Percentiles rank a stretch among this genome's conserved stretches.
Conservation (phyloP, 768 basidiomycete genomes). For the Termitomyces sp. region DNA sequence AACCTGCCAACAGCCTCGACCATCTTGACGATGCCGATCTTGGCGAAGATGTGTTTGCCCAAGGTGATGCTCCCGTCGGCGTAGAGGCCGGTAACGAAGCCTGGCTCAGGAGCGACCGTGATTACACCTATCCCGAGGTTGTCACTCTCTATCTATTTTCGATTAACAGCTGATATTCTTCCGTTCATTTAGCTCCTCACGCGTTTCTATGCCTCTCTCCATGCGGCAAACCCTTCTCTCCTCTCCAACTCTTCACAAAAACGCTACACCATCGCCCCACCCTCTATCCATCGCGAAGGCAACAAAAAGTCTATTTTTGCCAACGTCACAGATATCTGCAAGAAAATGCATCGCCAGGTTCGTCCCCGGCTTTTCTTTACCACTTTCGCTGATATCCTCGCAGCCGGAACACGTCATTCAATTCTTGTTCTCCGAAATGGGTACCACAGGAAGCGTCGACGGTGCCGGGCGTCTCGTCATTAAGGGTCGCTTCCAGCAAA, state of each 20-base stretch:
- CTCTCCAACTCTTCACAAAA: conserved; percentile 79
- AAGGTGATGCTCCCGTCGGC: conserved; percentile 50
- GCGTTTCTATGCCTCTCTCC: conserved; percentile 88
- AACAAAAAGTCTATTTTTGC: conserved; percentile 98
- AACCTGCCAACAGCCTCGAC: conserved; percentile 60
- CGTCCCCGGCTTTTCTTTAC: conserved; percentile 1
- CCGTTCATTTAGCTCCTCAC: conserved; percentile 72
- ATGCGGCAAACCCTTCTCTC: conserved; percentile 90
- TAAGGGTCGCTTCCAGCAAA: conserved; percentile 97
- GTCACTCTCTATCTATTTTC: conserved; percentile 11
- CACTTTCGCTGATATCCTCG: background rate
- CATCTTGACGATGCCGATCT: conserved; percentile 79
- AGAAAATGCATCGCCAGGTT: conserved; percentile 88
- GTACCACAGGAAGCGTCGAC: conserved; percentile 94
- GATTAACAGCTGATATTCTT: background rate
- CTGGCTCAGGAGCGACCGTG: conserved; percentile 91
- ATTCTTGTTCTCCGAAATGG: conserved; percentile 97
- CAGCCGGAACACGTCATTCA: conserved; percentile 97
- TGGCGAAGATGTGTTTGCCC: conserved; percentile 85
- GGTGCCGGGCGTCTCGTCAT: conserved; percentile 91
- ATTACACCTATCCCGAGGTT: conserved; percentile 95
- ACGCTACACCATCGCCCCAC: conserved; percentile 96
- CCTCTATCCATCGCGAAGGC: conserved; percentile 90
- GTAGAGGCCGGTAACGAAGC: conserved; percentile 78
- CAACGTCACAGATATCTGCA: conserved; percentile 96